Conservation (phyloP, 495 filamentous ascomycete genomes). For the Lepidopterella palustris region DNA sequence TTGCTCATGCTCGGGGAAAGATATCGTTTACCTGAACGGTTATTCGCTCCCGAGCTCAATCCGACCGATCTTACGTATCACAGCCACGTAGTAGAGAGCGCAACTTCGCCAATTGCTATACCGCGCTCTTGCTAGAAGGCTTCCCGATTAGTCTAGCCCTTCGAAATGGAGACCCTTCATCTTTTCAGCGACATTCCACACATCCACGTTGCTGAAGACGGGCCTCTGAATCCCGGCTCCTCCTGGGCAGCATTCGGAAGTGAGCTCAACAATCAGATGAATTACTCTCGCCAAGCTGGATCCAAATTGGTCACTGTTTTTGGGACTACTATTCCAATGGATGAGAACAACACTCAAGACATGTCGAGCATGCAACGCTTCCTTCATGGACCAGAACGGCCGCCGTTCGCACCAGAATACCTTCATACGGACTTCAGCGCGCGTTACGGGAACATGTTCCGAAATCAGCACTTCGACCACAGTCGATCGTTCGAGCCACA, state of each 20-base stretch:
- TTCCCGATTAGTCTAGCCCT: background rate
- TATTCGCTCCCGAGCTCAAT: background rate
- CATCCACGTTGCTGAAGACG: slow-evolving; percentile 12
- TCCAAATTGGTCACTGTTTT: slow-evolving; percentile 1
- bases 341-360: background rate
- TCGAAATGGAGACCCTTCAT: slow-evolving; percentile 10
- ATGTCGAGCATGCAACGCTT: slow-evolving; percentile 24
- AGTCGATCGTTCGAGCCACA: slow-evolving; percentile 8
- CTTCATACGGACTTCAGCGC: slow-evolving; percentile 7
- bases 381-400: slow-evolving; percentile 9
- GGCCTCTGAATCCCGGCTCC: background rate
- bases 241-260: background rate
- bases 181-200: slow-evolving; percentile 24
- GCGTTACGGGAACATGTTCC: background rate
- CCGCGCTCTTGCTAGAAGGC: background rate
- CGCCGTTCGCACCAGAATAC: slow-evolving; percentile 8
- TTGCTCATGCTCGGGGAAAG: slow-evolving; percentile 8
- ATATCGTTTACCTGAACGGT: background rate
- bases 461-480: slow-evolving; percentile 3
- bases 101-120: background rate
- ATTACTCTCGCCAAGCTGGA: background rate
- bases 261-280: slow-evolving; percentile 1
- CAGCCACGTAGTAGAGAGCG: background rate
- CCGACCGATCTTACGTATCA: background rate
- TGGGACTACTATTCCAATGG: background rate